Evolutionary conservation across 1,284 basidiomycete genomes (phyloP).

Genomic region (Spongispora temasekensis): DNA sequence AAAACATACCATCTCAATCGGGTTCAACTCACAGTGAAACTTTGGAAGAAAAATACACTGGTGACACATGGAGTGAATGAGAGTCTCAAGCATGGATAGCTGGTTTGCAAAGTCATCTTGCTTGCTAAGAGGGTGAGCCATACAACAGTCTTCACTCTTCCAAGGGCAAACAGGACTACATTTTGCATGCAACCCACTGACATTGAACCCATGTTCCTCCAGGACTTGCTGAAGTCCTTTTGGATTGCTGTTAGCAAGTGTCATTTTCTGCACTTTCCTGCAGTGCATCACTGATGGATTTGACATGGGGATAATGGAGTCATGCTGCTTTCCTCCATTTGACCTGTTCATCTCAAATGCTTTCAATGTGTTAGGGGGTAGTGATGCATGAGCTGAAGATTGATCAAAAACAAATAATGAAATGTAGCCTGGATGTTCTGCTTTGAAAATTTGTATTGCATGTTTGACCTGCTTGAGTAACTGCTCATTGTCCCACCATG

Average conservation of each 20-base stretch:
- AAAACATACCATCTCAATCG: background rate
- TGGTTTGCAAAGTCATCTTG: too few species aligned
- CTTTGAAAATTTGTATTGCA: constrained; percentile 16
- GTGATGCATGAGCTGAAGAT: constrained; percentile 34
- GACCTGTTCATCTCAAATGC: too few species aligned
- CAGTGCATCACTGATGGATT: too few species aligned
- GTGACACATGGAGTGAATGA: background rate
- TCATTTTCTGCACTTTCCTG: background rate
- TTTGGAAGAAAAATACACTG: background rate
- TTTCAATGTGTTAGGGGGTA: constrained; percentile 34
- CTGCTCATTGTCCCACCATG: too few species aligned
- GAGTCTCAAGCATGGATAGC: too few species aligned
- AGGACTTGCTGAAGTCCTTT: too few species aligned
- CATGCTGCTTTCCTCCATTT: too few species aligned
- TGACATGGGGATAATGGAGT: too few species aligned
- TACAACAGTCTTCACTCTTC: background rate
- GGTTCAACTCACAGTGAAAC: background rate
- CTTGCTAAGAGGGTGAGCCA: too few species aligned
- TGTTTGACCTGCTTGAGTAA: too few species aligned
- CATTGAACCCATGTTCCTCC: too few species aligned
- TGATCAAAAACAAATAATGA: constrained; percentile 38
- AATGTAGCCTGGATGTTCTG: constrained; percentile 24
- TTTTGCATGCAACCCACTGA: too few species aligned
- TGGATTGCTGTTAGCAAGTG: background rate
- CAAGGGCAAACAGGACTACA: background rate